Evolutionary conservation across 495 filamentous ascomycete genomes (phyloP).

Genomic region (Annulohypoxylon bovei): DNA sequence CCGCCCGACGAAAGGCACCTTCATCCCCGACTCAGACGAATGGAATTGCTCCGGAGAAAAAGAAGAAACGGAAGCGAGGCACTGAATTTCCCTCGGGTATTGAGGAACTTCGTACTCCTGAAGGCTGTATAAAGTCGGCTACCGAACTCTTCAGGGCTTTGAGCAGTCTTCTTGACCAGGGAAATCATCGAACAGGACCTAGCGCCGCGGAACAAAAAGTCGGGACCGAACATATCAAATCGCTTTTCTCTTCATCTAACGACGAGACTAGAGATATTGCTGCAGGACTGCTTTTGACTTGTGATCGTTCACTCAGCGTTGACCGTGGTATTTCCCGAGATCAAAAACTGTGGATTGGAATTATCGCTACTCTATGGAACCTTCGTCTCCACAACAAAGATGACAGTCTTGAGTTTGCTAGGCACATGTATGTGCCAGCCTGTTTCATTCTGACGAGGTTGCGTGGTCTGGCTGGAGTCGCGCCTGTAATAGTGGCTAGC

Average conservation of each 20-base stretch:
- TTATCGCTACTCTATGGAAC: slow-evolving; percentile 52
- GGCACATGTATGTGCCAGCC: slow-evolving; percentile 46
- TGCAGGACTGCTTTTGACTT: slow-evolving; percentile 51
- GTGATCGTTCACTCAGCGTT: slow-evolving; percentile 44
- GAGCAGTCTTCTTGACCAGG: slow-evolving; percentile 46
- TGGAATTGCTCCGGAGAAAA: slow-evolving; percentile 20
- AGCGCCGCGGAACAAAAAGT: slow-evolving; percentile 44
- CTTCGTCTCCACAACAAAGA: slow-evolving; percentile 52
- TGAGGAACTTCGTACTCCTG: slow-evolving; percentile 43
- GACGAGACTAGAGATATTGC: slow-evolving; percentile 52
- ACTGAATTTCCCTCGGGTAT: slow-evolving; percentile 42
- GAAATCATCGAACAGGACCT: not conserved
- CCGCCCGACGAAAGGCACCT: slow-evolving; percentile 28
- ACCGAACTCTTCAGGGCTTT: slow-evolving; percentile 53
- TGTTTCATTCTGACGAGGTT: slow-evolving; percentile 50
- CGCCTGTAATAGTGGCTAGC: slow-evolving; percentile 19
- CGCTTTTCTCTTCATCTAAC: slow-evolving; percentile 55
- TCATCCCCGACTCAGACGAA: slow-evolving; percentile 6
- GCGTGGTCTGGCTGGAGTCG: slow-evolving; percentile 37
- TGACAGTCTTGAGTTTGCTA: slow-evolving; percentile 54
- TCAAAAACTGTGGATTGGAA: slow-evolving; percentile 53
- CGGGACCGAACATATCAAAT: slow-evolving; percentile 59
- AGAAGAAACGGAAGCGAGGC: slow-evolving; percentile 52
- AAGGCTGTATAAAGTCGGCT: slow-evolving; percentile 51
- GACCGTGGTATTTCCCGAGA: slow-evolving; percentile 37